Evolutionary conservation across 495 filamentous ascomycete genomes (phyloP), one percentile per base, ranked within the genome.

Genomic region (Daldinia concentrica): DNA sequence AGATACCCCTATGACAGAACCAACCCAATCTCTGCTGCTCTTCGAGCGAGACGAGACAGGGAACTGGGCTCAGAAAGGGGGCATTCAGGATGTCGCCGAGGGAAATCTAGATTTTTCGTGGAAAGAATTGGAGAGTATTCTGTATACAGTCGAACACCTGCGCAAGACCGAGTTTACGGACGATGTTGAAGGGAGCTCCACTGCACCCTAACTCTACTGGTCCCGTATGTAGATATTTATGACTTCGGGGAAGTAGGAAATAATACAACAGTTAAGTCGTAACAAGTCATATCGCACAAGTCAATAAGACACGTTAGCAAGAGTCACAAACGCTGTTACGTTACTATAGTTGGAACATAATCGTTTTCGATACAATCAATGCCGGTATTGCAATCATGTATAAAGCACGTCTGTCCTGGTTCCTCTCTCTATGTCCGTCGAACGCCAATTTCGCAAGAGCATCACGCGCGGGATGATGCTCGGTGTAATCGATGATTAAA

Each of bases 121-220:
- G 15, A 76, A 82, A 39, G 79, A 84, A 41, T 65, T 90, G 26
- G 80, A 84, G 12, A 87, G 88, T 52, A 78, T 89, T 0, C 68
- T 97, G 59, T 97, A 97, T 79, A 82, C 83, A 2, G 79, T 93
- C 54, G 90, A 88, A 55, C 90, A 88, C 64, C 82, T 97, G 57
- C 85, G 94, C 57, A 98, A 96, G 82, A 86, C 83, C 17, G 85
- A 82, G 15, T 77, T 76, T n/a, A 84, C 84, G 36, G 84, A 82
- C 7, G 69, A 71, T 3, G 66, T 27, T 6, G 45, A 78, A 75
- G 55, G 76, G 78, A 45, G 26, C 26, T 54, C 50, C 15, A 15
- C 6, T 29, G 26, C 27, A n/a, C 26, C 27, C 9, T 48, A 24
- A 48, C 2, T 22, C 19, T 24, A 11, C 43, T 9, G 2, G 5